Conservation (phyloP, 164 flowering plant species). For the Annona cherimola region DNA sequence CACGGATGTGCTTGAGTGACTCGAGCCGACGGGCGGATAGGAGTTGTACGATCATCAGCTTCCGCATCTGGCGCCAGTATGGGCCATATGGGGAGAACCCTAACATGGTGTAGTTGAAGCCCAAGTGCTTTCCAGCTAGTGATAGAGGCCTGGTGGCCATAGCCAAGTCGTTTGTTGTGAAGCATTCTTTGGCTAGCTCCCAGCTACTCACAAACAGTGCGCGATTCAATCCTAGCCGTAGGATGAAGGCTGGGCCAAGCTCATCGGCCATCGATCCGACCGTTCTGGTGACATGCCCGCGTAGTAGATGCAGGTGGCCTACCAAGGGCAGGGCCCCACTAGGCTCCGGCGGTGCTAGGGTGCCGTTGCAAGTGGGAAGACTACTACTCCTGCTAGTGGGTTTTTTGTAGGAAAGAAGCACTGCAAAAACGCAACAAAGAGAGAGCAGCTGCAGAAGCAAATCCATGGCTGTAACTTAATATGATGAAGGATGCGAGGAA, state of each 20-base stretch:
- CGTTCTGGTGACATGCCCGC: background rate
- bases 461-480: background rate
- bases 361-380: background rate
- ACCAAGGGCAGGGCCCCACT: slow-evolving; percentile 5
- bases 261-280: slow-evolving; percentile 10
- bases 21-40: slow-evolving; percentile 39
- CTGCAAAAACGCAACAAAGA: background rate
- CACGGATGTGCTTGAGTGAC: slow-evolving; percentile 25
- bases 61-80: slow-evolving; percentile 73
- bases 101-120: slow-evolving; percentile 51
- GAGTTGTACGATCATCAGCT: slow-evolving; percentile 56
- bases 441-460: background rate
- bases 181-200: slow-evolving; percentile 10
- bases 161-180: slow-evolving; percentile 8
- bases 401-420: background rate
- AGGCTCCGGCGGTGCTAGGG: slow-evolving; percentile 5
- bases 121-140: background rate
- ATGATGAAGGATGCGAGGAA: no score
- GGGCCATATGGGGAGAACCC: slow-evolving; percentile 75
- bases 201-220: slow-evolving; percentile 1
- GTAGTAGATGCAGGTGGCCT: slow-evolving; percentile 13
- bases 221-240: slow-evolving; percentile 5
- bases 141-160: slow-evolving; percentile 5
- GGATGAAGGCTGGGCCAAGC: slow-evolving; percentile 7
- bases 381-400: background rate